A percentile compares a stretch with the other conserved stretches of the same genome.
These are phyloP conservation scores for Cercospora nicotianae DNA, from an alignment of 2,329 filamentous ascomycete genomes.

Conservation along the genomic window DNA sequence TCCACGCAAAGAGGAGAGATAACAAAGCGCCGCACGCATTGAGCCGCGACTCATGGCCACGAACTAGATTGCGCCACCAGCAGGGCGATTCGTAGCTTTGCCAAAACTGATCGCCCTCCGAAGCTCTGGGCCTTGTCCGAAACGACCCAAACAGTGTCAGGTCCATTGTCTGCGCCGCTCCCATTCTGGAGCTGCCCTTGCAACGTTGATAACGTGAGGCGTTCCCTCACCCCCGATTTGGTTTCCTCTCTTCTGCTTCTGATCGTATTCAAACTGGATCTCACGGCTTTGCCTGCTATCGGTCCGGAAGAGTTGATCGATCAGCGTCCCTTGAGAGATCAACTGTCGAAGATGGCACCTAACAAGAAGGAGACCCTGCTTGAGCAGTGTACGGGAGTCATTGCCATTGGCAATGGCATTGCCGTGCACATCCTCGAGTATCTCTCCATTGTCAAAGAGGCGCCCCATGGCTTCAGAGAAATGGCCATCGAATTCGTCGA, in stretches of 20 bases:
- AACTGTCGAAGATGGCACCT: slow-evolving; percentile 23
- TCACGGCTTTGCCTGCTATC: slow-evolving; percentile 3
- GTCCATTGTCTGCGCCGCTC: slow-evolving; percentile 1
- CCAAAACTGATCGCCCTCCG: not conserved
- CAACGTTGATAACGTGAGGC: slow-evolving; percentile 1
- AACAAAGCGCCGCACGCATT: not conserved
- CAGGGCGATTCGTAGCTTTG: not conserved
- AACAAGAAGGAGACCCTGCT: slow-evolving; percentile 45
- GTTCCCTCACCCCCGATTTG: slow-evolving; percentile 7
- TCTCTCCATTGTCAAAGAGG: slow-evolving; percentile 57
- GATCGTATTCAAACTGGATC: slow-evolving; percentile 6
- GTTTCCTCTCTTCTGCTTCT: slow-evolving; percentile 2
- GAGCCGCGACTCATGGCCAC: not conserved
- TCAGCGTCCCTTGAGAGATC: not conserved
- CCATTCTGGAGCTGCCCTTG: not conserved
- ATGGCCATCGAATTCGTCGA: slow-evolving; percentile 68
- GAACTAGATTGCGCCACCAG: slow-evolving; percentile 10
- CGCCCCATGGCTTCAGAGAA: slow-evolving; percentile 57
- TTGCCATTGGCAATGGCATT: slow-evolving; percentile 62
- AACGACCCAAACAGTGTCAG: slow-evolving; percentile 1
- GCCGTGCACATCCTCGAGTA: slow-evolving; percentile 66
- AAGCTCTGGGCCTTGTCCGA: slow-evolving; percentile 7
- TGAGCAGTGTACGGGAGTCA: slow-evolving; percentile 60
- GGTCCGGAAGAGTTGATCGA: slow-evolving; percentile 5
- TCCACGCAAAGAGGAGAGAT: not conserved